Evolutionary conservation across 2,329 filamentous ascomycete genomes (phyloP).

Genomic region (Didymella exigua): DNA sequence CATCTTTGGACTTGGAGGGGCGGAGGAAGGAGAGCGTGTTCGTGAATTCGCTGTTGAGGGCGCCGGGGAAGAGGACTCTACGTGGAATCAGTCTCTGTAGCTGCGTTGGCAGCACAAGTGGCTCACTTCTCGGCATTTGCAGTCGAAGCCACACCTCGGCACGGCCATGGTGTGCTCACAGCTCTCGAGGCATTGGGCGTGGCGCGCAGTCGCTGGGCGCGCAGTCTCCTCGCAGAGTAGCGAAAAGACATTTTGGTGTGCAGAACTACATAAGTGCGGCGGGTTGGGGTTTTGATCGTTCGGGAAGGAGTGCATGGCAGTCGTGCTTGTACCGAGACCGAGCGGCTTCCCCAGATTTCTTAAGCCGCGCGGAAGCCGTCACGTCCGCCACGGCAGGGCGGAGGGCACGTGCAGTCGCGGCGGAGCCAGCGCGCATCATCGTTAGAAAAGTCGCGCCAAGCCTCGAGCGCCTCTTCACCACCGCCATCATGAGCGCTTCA

Average conservation of each 20-base stretch:
- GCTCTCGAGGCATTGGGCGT: slow-evolving; percentile 23
- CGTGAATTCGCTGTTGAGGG: slow-evolving; percentile 91
- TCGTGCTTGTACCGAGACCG: slow-evolving; percentile 11
- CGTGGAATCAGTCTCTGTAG: not conserved
- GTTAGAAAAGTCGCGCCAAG: slow-evolving; percentile 39
- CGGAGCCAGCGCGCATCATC: slow-evolving; percentile 14
- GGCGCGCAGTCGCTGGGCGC: slow-evolving; percentile 19
- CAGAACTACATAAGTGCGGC: slow-evolving; percentile 30
- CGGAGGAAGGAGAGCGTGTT: slow-evolving; percentile 76
- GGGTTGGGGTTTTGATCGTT: slow-evolving; percentile 26
- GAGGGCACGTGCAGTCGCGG: slow-evolving; percentile 37
- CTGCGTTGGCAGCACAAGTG: not conserved
- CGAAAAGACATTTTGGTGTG: slow-evolving; percentile 43
- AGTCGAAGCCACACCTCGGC: slow-evolving; percentile 63
- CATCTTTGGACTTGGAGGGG: slow-evolving; percentile 68
- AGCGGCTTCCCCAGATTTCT: slow-evolving; percentile 11
- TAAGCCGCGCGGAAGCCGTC: not conserved
- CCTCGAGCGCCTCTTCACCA: slow-evolving; percentile 15
- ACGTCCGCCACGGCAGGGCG: not conserved
- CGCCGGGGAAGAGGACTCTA: slow-evolving; percentile 82
- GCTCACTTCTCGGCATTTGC: slow-evolving; percentile 65
- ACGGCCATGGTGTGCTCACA: slow-evolving; percentile 36
- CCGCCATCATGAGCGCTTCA: slow-evolving; percentile 37
- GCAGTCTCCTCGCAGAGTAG: slow-evolving; percentile 36
- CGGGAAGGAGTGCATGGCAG: slow-evolving; percentile 25